phyloP scores from a whole-genome alignment of 208 protist genomes.

The Angomonas ambiguus region DNA sequence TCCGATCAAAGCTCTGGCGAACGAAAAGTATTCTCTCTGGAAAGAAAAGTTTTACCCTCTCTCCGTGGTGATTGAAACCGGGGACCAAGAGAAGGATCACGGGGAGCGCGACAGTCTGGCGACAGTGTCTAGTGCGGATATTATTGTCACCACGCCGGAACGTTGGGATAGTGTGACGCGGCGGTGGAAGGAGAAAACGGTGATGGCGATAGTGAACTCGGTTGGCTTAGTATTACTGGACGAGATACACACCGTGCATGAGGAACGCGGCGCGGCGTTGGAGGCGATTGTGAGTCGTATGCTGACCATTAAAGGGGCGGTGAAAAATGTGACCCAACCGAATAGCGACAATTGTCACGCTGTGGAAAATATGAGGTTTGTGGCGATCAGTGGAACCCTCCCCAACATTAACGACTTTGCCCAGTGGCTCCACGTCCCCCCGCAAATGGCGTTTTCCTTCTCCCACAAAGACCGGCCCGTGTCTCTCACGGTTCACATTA shows the following conservation, averaged over 20 bases:
- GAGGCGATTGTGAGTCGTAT: constrained; percentile 92
- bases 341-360: neutral
- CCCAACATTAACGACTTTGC: constrained; percentile 90
- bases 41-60: constrained; percentile 67
- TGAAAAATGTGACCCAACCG: neutral
- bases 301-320: constrained; percentile 62
- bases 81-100: constrained; percentile 86
- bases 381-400: constrained; percentile 91
- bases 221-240: constrained; percentile 87
- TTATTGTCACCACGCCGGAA: constrained; percentile 92
- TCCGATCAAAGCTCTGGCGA: constrained; percentile 87
- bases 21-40: constrained; percentile 84
- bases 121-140: constrained; percentile 48
- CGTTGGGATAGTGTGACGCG: constrained; percentile 93
- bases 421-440: constrained; percentile 74
- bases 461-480: constrained; percentile 71
- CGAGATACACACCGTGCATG: constrained; percentile 91
- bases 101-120: constrained; percentile 25
- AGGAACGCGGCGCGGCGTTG: constrained; percentile 86
- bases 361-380: constrained; percentile 40
- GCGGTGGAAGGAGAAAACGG: constrained; percentile 76
- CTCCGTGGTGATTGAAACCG: constrained; percentile 89
- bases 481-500: constrained; percentile 60
- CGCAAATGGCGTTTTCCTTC: constrained; percentile 54
- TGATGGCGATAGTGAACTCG: constrained; percentile 62